phyloP scores from a whole-genome alignment of 192 early-diverging fungal genomes.

The Backusella luteola region DNA sequence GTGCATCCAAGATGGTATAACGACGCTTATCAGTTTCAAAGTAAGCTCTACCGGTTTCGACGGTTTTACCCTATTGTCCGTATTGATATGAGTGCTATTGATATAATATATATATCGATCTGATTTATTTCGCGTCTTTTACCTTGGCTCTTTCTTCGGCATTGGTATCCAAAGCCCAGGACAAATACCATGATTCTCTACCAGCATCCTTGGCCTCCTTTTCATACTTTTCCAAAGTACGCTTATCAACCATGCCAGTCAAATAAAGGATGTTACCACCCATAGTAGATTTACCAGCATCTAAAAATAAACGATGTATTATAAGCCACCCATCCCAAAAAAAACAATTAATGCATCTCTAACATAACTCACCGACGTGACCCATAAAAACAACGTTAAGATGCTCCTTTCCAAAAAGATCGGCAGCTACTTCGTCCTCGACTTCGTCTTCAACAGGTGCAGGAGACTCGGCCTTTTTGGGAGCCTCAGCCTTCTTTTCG shows the following conservation, averaged over 20 bases:
- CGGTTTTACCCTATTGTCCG: slow-evolving; percentile 81
- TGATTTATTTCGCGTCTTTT: not conserved
- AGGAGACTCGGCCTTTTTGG: slow-evolving; percentile 12
- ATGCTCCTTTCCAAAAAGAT: slow-evolving; percentile 90
- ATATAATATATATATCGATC: no score
- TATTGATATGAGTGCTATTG: no score
- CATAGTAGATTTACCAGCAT: slow-evolving; percentile 97
- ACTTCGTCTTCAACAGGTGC: slow-evolving; percentile 47
- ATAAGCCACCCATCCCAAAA: not conserved
- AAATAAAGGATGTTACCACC: slow-evolving; percentile 95
- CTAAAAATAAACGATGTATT: slow-evolving; percentile 28
- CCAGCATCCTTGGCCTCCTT: slow-evolving; percentile 97
- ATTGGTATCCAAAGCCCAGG: slow-evolving; percentile 98
- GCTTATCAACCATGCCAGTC: slow-evolving; percentile 99
- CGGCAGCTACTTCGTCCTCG: slow-evolving; percentile 56
- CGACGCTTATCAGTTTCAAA: slow-evolving; percentile 95
- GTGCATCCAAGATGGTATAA: slow-evolving; percentile 98
- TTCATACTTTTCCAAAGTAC: slow-evolving; percentile 99
- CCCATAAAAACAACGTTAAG: slow-evolving; percentile 98
- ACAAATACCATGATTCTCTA: slow-evolving; percentile 97
- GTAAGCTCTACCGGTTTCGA: slow-evolving; percentile 96
- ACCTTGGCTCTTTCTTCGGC: slow-evolving; percentile 95
- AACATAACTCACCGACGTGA: slow-evolving; percentile 78
- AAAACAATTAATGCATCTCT: not conserved
- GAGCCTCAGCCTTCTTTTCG: slow-evolving; percentile 27